Conservation (phyloP, 2,329 filamentous ascomycete genomes). For the Aspergillus hiratsukae region DNA sequence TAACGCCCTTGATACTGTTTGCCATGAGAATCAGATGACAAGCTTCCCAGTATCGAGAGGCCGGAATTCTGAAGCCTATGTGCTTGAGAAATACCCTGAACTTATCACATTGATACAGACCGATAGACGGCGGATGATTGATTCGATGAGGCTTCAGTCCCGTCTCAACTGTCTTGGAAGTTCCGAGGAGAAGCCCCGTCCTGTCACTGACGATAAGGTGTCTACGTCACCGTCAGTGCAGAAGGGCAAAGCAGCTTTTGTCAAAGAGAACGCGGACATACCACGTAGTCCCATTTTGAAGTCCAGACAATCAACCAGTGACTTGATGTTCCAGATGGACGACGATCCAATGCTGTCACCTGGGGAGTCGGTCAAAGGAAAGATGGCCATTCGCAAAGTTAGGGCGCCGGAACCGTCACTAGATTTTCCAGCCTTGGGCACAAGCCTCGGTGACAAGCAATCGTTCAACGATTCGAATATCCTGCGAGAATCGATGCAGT, state of each 20-base stretch:
- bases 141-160: conserved; percentile 67
- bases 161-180: conserved; percentile 62
- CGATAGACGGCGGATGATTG: conserved; percentile 60
- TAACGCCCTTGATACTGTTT: conserved; percentile 71
- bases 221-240: conserved; percentile 44
- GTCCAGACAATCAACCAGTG: conserved; percentile 63
- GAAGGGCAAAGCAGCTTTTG: conserved; percentile 37
- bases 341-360: conserved; percentile 55
- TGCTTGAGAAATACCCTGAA: conserved; percentile 44
- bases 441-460: conserved; percentile 22
- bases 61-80: conserved; percentile 59
- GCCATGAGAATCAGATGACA: conserved; percentile 75
- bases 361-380: conserved; percentile 25
- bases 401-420: conserved; percentile 18
- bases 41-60: conserved; percentile 74
- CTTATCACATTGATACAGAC: conserved; percentile 36
- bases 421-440: conserved; percentile 22
- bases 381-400: conserved; percentile 20
- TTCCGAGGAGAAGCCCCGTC: conserved; percentile 57
- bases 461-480: conserved; percentile 24
- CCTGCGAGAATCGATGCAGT: conserved; percentile 28
- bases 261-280: conserved; percentile 42
- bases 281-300: conserved; percentile 63
- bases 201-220: conserved; percentile 63
- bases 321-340: conserved; percentile 94